Base-by-base conservation (phyloP, 2,329 filamentous ascomycete species). In the Aspergillus calidoustus region DNA sequence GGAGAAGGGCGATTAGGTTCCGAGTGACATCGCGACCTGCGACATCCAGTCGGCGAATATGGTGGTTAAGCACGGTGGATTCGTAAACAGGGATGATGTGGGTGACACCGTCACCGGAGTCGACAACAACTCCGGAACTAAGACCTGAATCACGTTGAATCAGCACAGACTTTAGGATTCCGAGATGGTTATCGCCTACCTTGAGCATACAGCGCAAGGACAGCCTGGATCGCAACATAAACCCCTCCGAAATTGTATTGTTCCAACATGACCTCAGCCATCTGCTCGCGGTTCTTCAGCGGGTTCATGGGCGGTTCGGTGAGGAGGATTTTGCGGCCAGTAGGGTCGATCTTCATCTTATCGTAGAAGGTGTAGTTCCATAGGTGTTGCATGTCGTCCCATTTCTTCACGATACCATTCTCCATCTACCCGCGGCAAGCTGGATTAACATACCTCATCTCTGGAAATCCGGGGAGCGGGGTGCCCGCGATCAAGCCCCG, bases 261-360 rank as follows among this genome's bases (percentile, higher is more conserved):
- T 78, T 99, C 95, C 79, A 99, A 96, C 95, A 99, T 99, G 80
- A 98, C 93, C 82, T 99, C 92, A 77, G 89, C 92, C 95, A 99
- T 99, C 80, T 96, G 90, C 81, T 98, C 93, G 66, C 95, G 88
- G 82, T 99, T 99, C 85, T 89, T 93, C 64, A 98, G 85, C 51
- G 95, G 95, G 81, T 99, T 98, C 91, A 98, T 95, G 17, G 95
- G 95, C 41, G 95, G 94, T 81, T 99, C 95, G 51, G 94, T 98
- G 70, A 98, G 86, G 67, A 99, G 87, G 77, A 99, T 98, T 86
- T 99, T 99, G 80, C 93, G 92, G 68, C 92, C 94, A 23, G 87
- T 87, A 2, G 95, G 88, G 77, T 98, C 91, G 70, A 99, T 84
- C 79, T 93, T 88, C 87, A 99, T 91, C 87, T 98, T 98, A 79